Percentiles rank a stretch among this genome's conserved stretches.
phyloP scores from a whole-genome alignment of 345 rosid genomes.

The Murraya koenigii region DNA sequence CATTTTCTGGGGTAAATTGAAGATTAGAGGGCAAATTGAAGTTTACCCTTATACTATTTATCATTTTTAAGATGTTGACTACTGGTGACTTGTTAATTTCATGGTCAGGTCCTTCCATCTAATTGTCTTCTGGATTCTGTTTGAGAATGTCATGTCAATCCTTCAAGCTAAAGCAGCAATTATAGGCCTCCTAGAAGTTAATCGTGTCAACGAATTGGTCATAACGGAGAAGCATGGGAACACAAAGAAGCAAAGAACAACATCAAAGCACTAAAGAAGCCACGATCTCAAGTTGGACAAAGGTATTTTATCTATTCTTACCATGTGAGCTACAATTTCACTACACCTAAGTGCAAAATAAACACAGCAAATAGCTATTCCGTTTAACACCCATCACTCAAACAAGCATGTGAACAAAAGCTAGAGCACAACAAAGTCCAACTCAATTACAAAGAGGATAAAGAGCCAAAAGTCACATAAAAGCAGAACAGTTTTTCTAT shows the following conservation, averaged over 20 bases:
- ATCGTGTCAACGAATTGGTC: conserved; percentile 55
- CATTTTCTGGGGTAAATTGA: too few species aligned
- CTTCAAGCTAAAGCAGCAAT: conserved; percentile 48
- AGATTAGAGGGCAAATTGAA: too few species aligned
- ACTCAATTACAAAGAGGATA: background rate
- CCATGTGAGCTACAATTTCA: background rate
- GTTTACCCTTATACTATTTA: background rate
- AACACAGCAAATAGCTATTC: background rate
- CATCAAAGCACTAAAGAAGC: conserved; percentile 12
- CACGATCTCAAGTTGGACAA: conserved; percentile 15
- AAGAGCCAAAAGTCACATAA: background rate
- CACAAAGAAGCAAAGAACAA: conserved; percentile 16
- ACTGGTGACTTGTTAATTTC: background rate
- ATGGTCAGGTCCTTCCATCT: conserved; percentile 48
- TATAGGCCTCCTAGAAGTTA: conserved; percentile 49
- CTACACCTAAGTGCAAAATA: background rate
- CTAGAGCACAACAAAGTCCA: background rate
- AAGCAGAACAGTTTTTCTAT: background rate
- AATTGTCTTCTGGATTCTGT: conserved; percentile 50
- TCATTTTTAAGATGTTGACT: background rate
- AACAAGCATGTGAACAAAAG: background rate
- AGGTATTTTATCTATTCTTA: conserved; percentile 5
- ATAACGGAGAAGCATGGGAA: conserved; percentile 39
- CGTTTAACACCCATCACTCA: background rate
- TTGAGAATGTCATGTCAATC: conserved; percentile 54